Evolutionary conservation across 225 moss, liverwort and hornwort genomes (phyloP), one percentile per base, ranked within the genome.

Genomic region (Polytrichum commune): DNA sequence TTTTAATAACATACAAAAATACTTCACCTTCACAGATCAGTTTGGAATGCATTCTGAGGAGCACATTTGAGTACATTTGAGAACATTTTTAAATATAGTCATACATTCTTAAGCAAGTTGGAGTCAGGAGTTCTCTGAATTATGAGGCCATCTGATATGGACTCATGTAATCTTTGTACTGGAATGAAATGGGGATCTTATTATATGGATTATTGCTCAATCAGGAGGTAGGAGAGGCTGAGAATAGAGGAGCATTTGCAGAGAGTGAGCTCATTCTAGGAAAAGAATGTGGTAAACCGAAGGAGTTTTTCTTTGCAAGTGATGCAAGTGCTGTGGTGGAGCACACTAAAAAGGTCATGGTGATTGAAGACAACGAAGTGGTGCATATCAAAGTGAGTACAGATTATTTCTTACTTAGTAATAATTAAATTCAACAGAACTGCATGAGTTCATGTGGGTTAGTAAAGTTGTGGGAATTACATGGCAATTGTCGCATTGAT

Each of bases 311-410:
- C 75, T 85, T 98, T 56, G 90, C 98, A 22, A 98, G 98, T 84
- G 98, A 98, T 85, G 91, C 93, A 68, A 98, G 93, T 81, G 98
- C 98, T 27, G 89, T 98, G 74, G 91, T 98, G 76, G 98, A 98
- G 83, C 98, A 98, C 73, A 98, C 98, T 18, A 98, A 98, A 80
- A 95, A 86, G 81, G 98, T 93, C 30, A 90, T 95, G 92, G 88
- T 98, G 74, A 93, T 98, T 30, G 95, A 98, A 90, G 95, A 95
- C 69, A 88, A 95, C 56, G 98, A 98, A 74, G 84, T 98, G 56
- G 91, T 98, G 65, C 91, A 95, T 74, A 77, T 98, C 73, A 91
- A 89, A 83, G 98, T 98, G 67, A 73, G 80, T 74, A 61, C 38
- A 19, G 56, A 60, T 73, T 2, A 35, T 76, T 53, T 69, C 68